Percentiles rank a stretch among this genome's conserved stretches.
Conservation (phyloP, 192 early-diverging fungal genomes). For the Backusella luteola region DNA sequence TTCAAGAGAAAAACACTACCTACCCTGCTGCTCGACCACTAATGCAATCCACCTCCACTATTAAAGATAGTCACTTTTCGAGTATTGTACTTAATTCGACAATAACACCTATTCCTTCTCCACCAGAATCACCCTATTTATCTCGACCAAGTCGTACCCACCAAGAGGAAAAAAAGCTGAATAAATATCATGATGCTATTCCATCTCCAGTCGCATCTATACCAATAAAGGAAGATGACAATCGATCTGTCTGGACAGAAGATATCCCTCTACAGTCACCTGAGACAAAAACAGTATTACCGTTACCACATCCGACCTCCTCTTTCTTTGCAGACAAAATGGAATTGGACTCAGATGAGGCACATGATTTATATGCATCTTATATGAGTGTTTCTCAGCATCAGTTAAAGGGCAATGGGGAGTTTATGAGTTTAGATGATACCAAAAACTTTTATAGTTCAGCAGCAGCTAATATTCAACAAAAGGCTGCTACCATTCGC, state of each 20-base stretch:
- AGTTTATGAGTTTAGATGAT: constrained; percentile 17
- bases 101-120: neutral
- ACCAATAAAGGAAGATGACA: constrained; percentile 2
- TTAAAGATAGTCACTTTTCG: neutral
- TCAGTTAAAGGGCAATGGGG: neutral
- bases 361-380: constrained; percentile 11
- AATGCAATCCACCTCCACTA: constrained; percentile 1
- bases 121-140: neutral
- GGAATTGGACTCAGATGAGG: constrained; percentile 21
- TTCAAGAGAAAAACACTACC: neutral
- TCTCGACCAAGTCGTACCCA: neutral
- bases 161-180: neutral
- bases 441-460: neutral
- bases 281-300: neutral
- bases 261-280: neutral
- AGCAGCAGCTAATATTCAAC: constrained; percentile 12
- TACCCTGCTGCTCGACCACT: constrained; percentile 7
- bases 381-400: constrained; percentile 6
- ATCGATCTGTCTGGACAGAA: constrained; percentile 1
- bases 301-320: constrained; percentile 8
- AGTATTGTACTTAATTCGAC: constrained; percentile 3
- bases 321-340: constrained; percentile 24
- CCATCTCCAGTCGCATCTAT: neutral
- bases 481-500: constrained; percentile 16
- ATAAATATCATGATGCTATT: neutral